Evolutionary conservation across 2,329 filamentous ascomycete genomes (phyloP), one percentile per base, ranked within the genome.

Genomic region (Alternaria consortialis): DNA sequence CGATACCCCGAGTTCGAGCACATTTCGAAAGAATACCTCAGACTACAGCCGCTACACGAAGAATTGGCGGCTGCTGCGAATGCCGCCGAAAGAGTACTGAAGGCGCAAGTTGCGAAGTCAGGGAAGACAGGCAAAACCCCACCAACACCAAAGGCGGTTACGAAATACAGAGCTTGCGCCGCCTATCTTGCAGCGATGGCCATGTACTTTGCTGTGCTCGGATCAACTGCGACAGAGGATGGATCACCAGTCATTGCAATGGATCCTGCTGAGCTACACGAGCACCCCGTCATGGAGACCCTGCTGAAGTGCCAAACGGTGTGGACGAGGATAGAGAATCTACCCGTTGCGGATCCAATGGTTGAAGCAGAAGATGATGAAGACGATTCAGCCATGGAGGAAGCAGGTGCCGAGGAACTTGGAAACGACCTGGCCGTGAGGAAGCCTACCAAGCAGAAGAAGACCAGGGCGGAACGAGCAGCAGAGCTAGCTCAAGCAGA

Each of bases 201-300:
- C 50, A 94, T 97, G 88, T 99, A 99, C 79, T 97, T 99, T 77
- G 92, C 94, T 37, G 86, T 98, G 36, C 82, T 99, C n/a, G 92
- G 93, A 11, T 97, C 93, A 0, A 90, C 92, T 1, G 84, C 89
- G 51, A 87, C 89, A 60, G 81, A 82, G 1, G 80, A 83, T 36
- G 84, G 84, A 7, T 79, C 82, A 0, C 65, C 72, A 7, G 79
- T 81, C 12, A 85, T 88, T 60, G 85, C 92, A 0, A 80, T 96
- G 65, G 86, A 91, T 56, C 91, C 94, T 5, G 83, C 85, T n/a
- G 89, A 97, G 69, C 81, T 99, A 42, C 89, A 92, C 62, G 92
- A 97, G 54, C 95, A 99, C 78, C 89, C 93, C 13, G 87, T 99
- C 62, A 98, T 99, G 93, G 88, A 91, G 60, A 91, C 87, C 15